Evolutionary conservation across 2,329 filamentous ascomycete genomes (phyloP), one percentile per base, ranked within the genome.

Genomic region (Laburnicola sp.): DNA sequence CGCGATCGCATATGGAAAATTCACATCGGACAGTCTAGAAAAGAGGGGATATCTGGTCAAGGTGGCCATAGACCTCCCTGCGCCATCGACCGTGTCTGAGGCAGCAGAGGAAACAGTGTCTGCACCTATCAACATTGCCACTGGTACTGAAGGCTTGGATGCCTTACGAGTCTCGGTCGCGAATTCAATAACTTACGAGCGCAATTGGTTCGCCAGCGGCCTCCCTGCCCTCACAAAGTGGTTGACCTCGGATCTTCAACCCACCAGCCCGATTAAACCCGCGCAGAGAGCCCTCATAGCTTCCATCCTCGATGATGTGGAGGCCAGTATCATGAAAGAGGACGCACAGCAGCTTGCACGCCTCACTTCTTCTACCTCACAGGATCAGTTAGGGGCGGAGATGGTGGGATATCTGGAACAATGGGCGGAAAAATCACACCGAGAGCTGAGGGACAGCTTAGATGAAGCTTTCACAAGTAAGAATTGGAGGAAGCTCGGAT

Each of bases 401-500:
- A 76, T 96, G n/a, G 77, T 83, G 37, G 69, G 72, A 2, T 80
- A 79, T 1, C 81, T 96, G 0, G 78, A 83, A 0, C 72, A 76
- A 3, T 97, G 92, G 91, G 86, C 91, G 0, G 86, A 93, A 63
- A 78, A 79, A 22, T 90, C 89, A 0, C 93, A 97, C 68, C 81
- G 85, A 0, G 93, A 97, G 72, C 80, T 97, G 6, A 89, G 91
- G 56, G 82, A 87, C 44, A 83, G 91, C 60, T 82, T 97, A 2
- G 87, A 93, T 58, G 75, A 84, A 38, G 91, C 90, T 0, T 93
- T 97, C 62, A 78, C 82, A 0, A 85, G 88, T n/a, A 80, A 77
- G 16, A 80, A 85, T 34, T 97, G 93, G 93, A 82, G 84, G 25
- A 87, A 88, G 56, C 78, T 96, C 3, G 82, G 86, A 11, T 97